Evolutionary conservation across 306 rosid species (phyloP).

Genomic region (Castanea sativa): DNA sequence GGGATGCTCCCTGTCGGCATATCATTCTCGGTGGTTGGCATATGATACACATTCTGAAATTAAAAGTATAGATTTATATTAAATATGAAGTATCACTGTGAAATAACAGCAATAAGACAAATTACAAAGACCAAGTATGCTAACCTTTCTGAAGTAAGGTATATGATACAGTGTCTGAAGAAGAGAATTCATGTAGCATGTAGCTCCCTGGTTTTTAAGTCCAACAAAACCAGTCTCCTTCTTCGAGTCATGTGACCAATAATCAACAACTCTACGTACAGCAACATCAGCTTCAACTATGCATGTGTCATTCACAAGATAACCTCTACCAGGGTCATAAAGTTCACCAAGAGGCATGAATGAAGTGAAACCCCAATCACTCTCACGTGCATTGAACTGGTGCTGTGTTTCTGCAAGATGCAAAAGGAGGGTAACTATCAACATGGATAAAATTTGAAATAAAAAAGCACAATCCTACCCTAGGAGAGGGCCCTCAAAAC

Average conservation of each 20-base stretch:
- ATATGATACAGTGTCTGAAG: constrained; percentile 93
- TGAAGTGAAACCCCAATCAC: constrained; percentile 43
- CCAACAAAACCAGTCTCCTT: constrained; percentile 97
- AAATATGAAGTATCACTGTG: constrained; percentile 5
- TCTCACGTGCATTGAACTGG: constrained; percentile 39
- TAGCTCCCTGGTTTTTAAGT: constrained; percentile 94
- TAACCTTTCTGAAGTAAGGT: constrained; percentile 91
- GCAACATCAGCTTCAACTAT: constrained; percentile 42
- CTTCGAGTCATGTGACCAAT: constrained; percentile 85
- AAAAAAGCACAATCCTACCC: neutral
- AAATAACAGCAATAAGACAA: neutral
- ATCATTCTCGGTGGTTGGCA: constrained; percentile 96
- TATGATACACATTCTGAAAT: constrained; percentile 86
- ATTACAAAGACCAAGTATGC: neutral
- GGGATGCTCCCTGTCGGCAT: constrained; percentile 96
- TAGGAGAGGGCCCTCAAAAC: neutral
- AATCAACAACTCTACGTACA: constrained; percentile 65
- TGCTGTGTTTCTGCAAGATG: constrained; percentile 36
- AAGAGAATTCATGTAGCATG: constrained; percentile 96
- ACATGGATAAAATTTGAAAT: neutral
- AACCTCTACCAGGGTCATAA: constrained; percentile 35
- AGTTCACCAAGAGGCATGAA: constrained; percentile 42
- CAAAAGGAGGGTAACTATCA: neutral
- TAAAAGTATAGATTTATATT: neutral
- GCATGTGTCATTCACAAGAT: constrained; percentile 32